A percentile compares a stretch with the other conserved stretches of the same genome.
Conservation (phyloP, 176 grass and related monocot species). For the Eleusine coracana region DNA sequence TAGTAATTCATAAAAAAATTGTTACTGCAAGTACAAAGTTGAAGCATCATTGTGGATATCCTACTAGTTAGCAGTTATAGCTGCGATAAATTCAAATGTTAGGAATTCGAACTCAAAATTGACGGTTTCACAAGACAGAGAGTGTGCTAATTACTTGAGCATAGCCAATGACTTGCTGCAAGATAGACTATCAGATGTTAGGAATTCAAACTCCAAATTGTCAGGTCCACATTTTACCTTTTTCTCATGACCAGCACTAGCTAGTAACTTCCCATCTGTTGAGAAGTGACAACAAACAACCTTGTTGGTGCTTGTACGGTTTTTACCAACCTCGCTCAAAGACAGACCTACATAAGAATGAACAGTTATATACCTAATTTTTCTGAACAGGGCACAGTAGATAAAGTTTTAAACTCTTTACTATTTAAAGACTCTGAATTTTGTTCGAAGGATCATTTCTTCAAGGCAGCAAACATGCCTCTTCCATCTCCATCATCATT, state of each 20-base stretch:
- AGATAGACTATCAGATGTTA: slow-evolving; percentile 16
- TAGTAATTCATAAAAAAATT: neutral
- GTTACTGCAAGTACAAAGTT: neutral
- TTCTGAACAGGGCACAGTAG: slow-evolving; percentile 13
- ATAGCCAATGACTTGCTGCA: slow-evolving; percentile 10
- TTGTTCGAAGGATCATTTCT: slow-evolving; percentile 79
- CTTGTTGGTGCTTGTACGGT: slow-evolving; percentile 69
- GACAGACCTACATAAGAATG: slow-evolving; percentile 63
- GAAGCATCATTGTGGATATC: neutral
- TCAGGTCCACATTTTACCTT: slow-evolving; percentile 50
- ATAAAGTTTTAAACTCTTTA: slow-evolving; percentile 41
- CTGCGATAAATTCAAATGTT: slow-evolving; percentile 18
- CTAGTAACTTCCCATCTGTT: slow-evolving; percentile 75
- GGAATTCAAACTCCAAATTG: too few relatives aligned
- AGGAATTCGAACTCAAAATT: neutral
- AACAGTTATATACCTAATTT: slow-evolving; percentile 17
- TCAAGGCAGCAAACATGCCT: slow-evolving; percentile 85
- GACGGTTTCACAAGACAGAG: neutral
- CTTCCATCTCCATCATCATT: slow-evolving; percentile 85
- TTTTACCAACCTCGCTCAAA: slow-evolving; percentile 68
- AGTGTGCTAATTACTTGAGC: neutral
- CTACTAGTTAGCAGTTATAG: neutral
- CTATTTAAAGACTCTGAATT: slow-evolving; percentile 73
- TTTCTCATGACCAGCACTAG: slow-evolving; percentile 85
- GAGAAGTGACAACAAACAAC: slow-evolving; percentile 85